Evolutionary conservation across 495 filamentous ascomycete genomes (phyloP), one percentile per base, ranked within the genome.

Genomic region (Penicillium flavigenum): DNA sequence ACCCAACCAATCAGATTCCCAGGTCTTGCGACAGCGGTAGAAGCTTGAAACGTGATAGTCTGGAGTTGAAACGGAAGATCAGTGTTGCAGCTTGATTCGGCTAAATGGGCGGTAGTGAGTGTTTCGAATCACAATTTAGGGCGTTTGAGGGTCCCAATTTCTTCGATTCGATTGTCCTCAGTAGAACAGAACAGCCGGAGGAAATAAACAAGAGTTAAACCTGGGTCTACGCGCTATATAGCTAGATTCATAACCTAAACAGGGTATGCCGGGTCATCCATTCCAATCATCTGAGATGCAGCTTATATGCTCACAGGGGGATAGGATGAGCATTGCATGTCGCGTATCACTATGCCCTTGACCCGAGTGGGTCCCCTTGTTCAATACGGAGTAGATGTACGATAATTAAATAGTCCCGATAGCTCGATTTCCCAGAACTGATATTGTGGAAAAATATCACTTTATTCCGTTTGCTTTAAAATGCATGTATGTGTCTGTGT

Each of bases 11-110:
- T 72, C 58, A 58, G 32, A 56, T 10, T 5, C n/a, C 56, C 52
- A 17, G 41, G 36, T 24, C 54, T 60, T 51, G 49, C 42, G 52
- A 51, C 57, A 56, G 16, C 32, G 31, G 10, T 4, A 1, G 52
- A 61, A 27, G 57, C 52, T 62, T 75, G 72, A 75, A 75, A 75
- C 72, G 60, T 39, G 51, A 60, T 59, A 47, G 41, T 60, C 61
- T 48, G 57, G 54, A 39, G 63, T 59, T 75, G 72, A 74, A 75
- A 74, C 64, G 61, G 32, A 49, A 56, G 45, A 44, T 57, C 48
- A 59, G 46, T 59, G 59, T 64, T 61, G 63, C 66, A 69, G 59
- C 51, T 64, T 62, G 24, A 55, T 49, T 7, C 46, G 29, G 29
- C 5, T 17, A 29, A 47, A n/a, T 44, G 14, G 42, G 42, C 42